Percentiles rank a stretch among this genome's conserved stretches.
Evolutionary conservation across 805 yeast genomes (phyloP).

Genomic region (Candida orba): DNA sequence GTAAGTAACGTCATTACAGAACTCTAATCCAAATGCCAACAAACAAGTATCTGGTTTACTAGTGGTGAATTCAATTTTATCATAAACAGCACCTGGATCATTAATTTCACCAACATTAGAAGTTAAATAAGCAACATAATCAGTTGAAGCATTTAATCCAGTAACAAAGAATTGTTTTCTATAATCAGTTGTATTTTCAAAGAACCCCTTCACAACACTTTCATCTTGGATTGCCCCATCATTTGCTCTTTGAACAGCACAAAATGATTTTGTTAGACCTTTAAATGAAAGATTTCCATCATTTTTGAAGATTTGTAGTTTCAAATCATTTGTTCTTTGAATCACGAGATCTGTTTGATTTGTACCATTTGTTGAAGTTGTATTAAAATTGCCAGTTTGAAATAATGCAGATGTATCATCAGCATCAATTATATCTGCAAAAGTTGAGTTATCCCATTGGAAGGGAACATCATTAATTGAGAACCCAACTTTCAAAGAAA

Average conservation of each 20-base stretch:
- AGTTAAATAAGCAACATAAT: conserved; percentile 59
- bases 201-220: conserved; percentile 21
- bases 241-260: conserved; percentile 48
- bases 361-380: conserved; percentile 10
- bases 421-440: conserved; percentile 57
- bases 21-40: conserved; percentile 63
- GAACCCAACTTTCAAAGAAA: conserved; percentile 44
- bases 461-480: conserved; percentile 56
- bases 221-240: conserved; percentile 21
- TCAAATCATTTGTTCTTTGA: conserved; percentile 20
- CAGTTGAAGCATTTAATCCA: conserved; percentile 53
- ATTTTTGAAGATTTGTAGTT: conserved; percentile 41
- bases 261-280: conserved; percentile 50
- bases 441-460: conserved; percentile 58
- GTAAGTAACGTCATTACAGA: conserved; percentile 79
- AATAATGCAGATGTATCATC: conserved; percentile 64
- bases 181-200: conserved; percentile 39
- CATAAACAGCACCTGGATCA: conserved; percentile 60
- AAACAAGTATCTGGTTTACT: conserved; percentile 54
- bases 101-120: conserved; percentile 35
- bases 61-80: conserved; percentile 50
- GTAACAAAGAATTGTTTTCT: conserved; percentile 57
- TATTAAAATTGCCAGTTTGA: conserved; percentile 47
- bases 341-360: neutral
- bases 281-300: conserved; percentile 30